These are phyloP conservation scores for Fusarium neocosmosporiellum DNA, from an alignment of 2,329 filamentous ascomycete genomes.

Conservation along the genomic window DNA sequence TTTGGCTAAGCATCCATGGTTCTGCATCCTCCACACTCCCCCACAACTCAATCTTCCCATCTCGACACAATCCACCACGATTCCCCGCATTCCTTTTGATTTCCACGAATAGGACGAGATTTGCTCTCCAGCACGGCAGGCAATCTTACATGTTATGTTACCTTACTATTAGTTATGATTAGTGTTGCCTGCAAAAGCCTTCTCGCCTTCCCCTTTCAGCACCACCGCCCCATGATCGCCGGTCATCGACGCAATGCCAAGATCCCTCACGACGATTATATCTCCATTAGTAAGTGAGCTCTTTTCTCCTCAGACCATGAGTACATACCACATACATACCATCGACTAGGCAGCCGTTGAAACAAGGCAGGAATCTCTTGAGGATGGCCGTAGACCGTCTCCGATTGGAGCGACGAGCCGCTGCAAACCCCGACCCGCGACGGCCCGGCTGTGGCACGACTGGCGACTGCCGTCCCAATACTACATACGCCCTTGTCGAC, in stretches of 20 bases:
- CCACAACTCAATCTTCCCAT: not conserved
- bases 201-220: not conserved
- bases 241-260: not conserved
- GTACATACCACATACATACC: not conserved
- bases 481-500: not conserved
- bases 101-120: not conserved
- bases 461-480: not conserved
- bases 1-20: not conserved
- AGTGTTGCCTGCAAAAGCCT: not conserved
- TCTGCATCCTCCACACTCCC: not conserved
- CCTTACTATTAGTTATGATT: not conserved
- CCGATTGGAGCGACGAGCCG: not conserved
- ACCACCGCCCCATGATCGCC: not conserved
- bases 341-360: not conserved
- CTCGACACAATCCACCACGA: not conserved
- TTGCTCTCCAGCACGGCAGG: not conserved
- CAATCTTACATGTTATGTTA: not conserved
- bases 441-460: not conserved
- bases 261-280: not conserved
- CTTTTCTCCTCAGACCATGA: not conserved
- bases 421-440: not conserved
- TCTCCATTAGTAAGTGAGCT: not conserved
- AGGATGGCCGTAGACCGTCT: not conserved
- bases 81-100: not conserved
- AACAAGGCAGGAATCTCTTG: not conserved